phyloP scores from a whole-genome alignment of 148 eudicot species.

The Silene uniflora region DNA sequence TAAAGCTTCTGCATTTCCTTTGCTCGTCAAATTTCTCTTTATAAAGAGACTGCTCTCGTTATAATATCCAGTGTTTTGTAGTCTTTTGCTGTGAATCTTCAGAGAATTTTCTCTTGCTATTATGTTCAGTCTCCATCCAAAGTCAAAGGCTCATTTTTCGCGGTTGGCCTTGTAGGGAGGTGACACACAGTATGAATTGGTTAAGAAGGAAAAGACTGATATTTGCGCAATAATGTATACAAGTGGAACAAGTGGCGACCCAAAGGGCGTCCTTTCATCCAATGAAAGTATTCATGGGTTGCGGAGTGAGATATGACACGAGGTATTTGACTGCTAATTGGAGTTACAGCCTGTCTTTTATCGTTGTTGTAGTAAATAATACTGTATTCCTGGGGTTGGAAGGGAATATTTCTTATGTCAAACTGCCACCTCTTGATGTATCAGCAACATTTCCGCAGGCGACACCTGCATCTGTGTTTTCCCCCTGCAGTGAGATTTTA shows the following conservation, averaged over 20 bases:
- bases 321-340: no score
- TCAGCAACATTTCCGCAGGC: no score
- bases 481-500: no score
- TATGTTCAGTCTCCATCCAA: no score
- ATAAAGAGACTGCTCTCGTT: neutral
- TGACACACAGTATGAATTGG: slow-evolving; percentile 9
- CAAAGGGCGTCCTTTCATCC: slow-evolving; percentile 90
- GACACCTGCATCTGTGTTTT: no score
- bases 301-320: no score
- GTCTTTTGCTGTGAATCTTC: neutral
- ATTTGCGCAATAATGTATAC: slow-evolving; percentile 99
- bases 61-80: neutral
- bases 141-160: neutral
- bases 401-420: no score
- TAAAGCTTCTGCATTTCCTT: neutral
- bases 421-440: no score
- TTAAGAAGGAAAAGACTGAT: slow-evolving; percentile 22
- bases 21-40: neutral
- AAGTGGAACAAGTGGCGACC: slow-evolving; percentile 98
- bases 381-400: no score
- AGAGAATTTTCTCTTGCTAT: neutral
- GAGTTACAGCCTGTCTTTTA: no score
- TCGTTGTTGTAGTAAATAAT: no score
- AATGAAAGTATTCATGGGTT: slow-evolving; percentile 90
- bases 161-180: slow-evolving; percentile 4